Base-by-base conservation (phyloP, 768 basidiomycete genomes). In the Panus rudis region DNA sequence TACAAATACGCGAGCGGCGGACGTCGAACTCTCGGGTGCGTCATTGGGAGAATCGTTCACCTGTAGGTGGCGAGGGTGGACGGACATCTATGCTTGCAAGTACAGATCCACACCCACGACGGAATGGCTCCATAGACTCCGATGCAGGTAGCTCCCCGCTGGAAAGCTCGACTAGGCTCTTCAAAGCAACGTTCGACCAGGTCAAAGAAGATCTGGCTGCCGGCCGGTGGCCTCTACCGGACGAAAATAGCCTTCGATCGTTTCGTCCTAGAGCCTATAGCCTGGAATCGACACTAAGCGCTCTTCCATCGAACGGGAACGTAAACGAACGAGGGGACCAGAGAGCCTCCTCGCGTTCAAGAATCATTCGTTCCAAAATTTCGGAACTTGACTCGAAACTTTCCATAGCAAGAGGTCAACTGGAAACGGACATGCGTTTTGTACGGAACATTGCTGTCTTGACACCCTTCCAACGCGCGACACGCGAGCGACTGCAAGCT, bases 181-280 rank as follows among this genome's bases (percentile, higher is more conserved):
- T 87, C 59, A 84, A 84, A 56, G 80, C 84, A 17, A 88, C 88
- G 0, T 92, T 92, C 58, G 81, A 89, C 52, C 76, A 81, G 53
- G 86, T 93, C 54, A 92, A 92, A 63, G 84, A 86, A 1, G 83
- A 88, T 54, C 68, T 92, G 39, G 86, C 84, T 1, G 71, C 83
- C 20, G 70, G 69, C 1, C 63, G 63, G 13, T 59, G 60, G 51
- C 52, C 62, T 49, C 50, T 63, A 27, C 43, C 60, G 42, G 56
- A 68, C 53, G 56, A 63, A 16, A 46, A 54, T 27, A 54, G 49
- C 25, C 48, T 55, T 26, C 52, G 52, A 24, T 48, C 53, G 6
- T 54, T 50, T 11, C 55, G 61, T 8, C 59, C 57, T 10, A 61
- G 63, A n/a, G 60, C 63, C 6, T 52, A 55, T 26, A 64, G 63